Conservation (phyloP, 2,329 filamentous ascomycete genomes). For the Arthrinium phaeospermum region DNA sequence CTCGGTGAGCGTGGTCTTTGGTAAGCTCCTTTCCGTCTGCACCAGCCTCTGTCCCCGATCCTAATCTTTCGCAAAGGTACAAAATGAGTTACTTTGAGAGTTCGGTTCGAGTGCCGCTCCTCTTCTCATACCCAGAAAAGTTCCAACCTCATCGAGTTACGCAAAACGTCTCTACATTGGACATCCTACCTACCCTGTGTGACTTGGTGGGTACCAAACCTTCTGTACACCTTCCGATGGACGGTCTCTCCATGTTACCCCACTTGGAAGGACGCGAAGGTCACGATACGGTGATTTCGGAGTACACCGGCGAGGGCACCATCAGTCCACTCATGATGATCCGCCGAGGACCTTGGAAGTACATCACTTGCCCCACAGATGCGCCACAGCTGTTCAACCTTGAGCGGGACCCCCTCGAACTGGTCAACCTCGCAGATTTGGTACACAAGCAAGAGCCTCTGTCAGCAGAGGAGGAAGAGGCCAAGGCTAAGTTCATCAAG, state of each 20-base stretch:
- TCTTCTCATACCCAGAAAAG: slow-evolving; percentile 79
- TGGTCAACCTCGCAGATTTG: slow-evolving; percentile 69
- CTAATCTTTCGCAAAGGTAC: slow-evolving; percentile 53
- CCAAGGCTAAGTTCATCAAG: slow-evolving; percentile 59
- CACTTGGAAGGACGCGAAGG: slow-evolving; percentile 71
- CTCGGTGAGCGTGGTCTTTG: slow-evolving; percentile 89
- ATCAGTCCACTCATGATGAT: slow-evolving; percentile 94
- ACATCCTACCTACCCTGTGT: slow-evolving; percentile 87
- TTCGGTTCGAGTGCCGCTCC: slow-evolving; percentile 85
- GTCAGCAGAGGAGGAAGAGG: slow-evolving; percentile 51
- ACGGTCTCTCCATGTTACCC: slow-evolving; percentile 82
- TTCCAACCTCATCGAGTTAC: slow-evolving; percentile 78
- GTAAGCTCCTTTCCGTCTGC: slow-evolving; percentile 47
- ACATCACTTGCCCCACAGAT: slow-evolving; percentile 83
- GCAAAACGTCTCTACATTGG: slow-evolving; percentile 88
- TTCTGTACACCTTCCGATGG: slow-evolving; percentile 76
- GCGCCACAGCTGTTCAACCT: slow-evolving; percentile 86
- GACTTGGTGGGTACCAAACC: slow-evolving; percentile 78
- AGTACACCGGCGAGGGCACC: slow-evolving; percentile 94
- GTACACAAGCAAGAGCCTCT: slow-evolving; percentile 43
- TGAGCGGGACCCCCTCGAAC: slow-evolving; percentile 73
- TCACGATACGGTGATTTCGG: slow-evolving; percentile 88
- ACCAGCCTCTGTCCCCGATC: neutral
- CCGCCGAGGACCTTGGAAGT: slow-evolving; percentile 87
- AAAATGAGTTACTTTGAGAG: slow-evolving; percentile 98